A percentile compares a stretch with the other conserved stretches of the same genome.
Conservation (phyloP, 345 rosid genomes). For the Xanthoceras sorbifolium region DNA sequence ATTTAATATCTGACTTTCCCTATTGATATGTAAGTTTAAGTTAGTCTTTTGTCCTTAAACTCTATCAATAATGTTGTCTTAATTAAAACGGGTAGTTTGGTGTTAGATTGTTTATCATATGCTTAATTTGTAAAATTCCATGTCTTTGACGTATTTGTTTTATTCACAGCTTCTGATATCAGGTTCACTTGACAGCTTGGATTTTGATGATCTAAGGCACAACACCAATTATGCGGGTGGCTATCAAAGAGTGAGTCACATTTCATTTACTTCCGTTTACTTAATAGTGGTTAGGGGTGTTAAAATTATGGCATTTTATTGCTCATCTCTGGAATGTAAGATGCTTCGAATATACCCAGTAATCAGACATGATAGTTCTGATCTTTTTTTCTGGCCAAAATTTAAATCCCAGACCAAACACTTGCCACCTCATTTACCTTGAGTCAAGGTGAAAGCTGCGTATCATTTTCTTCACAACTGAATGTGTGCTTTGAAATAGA, state of each 20-base stretch:
- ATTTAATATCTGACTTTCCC: background rate
- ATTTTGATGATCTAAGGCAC: slow-evolving; percentile 83
- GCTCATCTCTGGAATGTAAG: slow-evolving; percentile 11
- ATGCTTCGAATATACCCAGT: background rate
- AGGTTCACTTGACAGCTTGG: slow-evolving; percentile 96
- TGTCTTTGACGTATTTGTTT: slow-evolving; percentile 16
- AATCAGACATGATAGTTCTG: background rate
- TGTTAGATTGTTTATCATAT: background rate
- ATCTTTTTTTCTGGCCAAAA: background rate
- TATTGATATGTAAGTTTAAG: background rate
- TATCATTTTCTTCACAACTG: background rate
- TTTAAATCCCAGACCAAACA: background rate
- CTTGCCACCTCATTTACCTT: background rate
- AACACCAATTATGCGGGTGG: slow-evolving; percentile 91
- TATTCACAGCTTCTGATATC: slow-evolving; percentile 85
- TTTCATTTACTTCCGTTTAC: slow-evolving; percentile 1
- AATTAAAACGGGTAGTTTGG: background rate
- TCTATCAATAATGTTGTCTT: background rate
- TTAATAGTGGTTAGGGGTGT: background rate
- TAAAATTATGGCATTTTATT: background rate
- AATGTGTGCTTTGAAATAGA: slow-evolving; percentile 4
- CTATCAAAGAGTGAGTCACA: slow-evolving; percentile 65
- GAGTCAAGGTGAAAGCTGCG: background rate
- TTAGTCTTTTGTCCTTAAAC: background rate
- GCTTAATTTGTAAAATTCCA: background rate